Evolutionary conservation across 441 rosid genomes (phyloP).

Genomic region (Omphalea diandra): DNA sequence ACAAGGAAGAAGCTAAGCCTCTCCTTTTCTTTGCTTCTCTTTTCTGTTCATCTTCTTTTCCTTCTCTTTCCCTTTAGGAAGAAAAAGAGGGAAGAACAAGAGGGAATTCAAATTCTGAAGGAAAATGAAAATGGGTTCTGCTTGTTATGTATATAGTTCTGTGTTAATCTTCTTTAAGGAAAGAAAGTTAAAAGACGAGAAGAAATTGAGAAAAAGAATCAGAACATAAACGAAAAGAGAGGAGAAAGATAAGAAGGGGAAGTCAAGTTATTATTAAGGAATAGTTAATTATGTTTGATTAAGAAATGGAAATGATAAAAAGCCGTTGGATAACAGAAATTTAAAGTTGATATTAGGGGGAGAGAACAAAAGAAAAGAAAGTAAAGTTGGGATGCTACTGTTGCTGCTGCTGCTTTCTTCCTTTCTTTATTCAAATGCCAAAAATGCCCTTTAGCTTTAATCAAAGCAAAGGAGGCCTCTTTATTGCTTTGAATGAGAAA

Average conservation of each 20-base stretch:
- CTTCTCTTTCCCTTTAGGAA: conserved; percentile 23
- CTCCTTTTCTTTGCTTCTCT: conserved; percentile 38
- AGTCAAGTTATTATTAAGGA: background rate
- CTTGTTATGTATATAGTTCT: conserved; percentile 17
- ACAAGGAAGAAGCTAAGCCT: conserved; percentile 54
- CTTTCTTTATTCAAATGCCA: conserved; percentile 32
- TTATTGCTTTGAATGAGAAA: conserved; percentile 50
- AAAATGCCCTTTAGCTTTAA: conserved; percentile 60
- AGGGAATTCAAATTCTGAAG: conserved; percentile 22
- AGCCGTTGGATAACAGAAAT: conserved; percentile 51
- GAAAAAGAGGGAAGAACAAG: conserved; percentile 26
- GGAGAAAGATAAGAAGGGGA: background rate
- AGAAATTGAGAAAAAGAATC: conserved; percentile 13
- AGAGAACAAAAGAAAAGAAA: too few relatives aligned
- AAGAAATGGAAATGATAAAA: conserved; percentile 13
- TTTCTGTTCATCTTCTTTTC: conserved; percentile 31
- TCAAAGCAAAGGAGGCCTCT: conserved; percentile 30
- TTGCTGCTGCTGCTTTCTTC: conserved; percentile 21
- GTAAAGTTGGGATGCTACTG: conserved; percentile 34
- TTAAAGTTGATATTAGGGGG: conserved; percentile 25
- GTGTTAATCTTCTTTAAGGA: conserved; percentile 27
- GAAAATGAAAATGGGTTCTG: conserved; percentile 8
- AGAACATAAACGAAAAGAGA: conserved; percentile 5
- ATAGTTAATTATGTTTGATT: background rate
- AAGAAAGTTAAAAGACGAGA: conserved; percentile 21